These are phyloP conservation scores for Colletotrichum noveboracense DNA, from an alignment of 2,329 filamentous ascomycete genomes.

Conservation along the genomic window DNA sequence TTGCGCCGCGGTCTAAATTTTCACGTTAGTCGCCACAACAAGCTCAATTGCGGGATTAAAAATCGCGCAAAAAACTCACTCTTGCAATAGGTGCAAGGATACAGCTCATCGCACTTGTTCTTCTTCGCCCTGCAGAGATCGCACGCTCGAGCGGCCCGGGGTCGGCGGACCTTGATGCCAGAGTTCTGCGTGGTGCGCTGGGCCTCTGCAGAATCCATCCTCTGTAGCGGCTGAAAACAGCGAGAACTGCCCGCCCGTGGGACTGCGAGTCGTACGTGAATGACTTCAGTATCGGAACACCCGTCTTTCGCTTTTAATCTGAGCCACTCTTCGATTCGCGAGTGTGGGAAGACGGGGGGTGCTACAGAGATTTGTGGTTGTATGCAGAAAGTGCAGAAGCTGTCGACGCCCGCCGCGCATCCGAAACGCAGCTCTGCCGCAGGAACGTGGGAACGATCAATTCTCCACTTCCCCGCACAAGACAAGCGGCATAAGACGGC, in stretches of 20 bases:
- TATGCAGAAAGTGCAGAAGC: conserved; percentile 2
- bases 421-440: conserved; percentile 10
- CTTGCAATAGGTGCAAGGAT: conserved; percentile 44
- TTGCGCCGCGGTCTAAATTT: conserved; percentile 24
- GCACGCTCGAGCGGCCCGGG: conserved; percentile 16
- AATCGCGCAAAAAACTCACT: conserved; percentile 31
- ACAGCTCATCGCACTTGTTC: conserved; percentile 22
- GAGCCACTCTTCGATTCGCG: neutral
- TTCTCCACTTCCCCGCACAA: conserved; percentile 11
- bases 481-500: neutral
- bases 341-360: neutral
- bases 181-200: conserved; percentile 18
- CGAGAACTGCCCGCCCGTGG: neutral
- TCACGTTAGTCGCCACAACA: neutral
- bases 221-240: neutral
- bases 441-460: conserved; percentile 7
- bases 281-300: conserved; percentile 2
- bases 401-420: neutral
- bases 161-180: conserved; percentile 19
- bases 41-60: neutral
- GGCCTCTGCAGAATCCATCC: conserved; percentile 1
- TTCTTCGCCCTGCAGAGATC: conserved; percentile 15
- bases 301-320: neutral
- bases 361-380: neutral
- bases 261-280: neutral